Percentiles rank a stretch among this genome's conserved stretches.
phyloP scores from a whole-genome alignment of 176 grass and related monocot species.

The Pharus latifolius region DNA sequence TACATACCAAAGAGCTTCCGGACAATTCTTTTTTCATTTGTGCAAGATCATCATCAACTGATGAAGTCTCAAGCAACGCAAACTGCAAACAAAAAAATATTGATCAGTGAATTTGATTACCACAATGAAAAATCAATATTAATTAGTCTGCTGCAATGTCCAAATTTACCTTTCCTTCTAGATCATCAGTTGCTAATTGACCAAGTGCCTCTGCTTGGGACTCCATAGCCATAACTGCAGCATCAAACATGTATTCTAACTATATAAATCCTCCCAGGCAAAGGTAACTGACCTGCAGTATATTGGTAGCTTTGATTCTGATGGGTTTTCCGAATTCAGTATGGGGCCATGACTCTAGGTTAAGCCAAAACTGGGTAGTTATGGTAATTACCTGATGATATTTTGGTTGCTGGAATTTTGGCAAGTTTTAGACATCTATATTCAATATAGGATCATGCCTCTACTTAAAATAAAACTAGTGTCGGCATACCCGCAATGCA shows the following conservation, averaged over 20 bases:
- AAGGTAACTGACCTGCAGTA: not conserved
- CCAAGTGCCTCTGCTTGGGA: constrained; percentile 93
- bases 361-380: not conserved
- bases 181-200: constrained; percentile 81
- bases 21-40: constrained; percentile 69
- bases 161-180: constrained; percentile 88
- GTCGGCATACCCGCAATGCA: not conserved
- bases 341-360: too few relatives aligned
- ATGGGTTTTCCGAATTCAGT: too few relatives aligned
- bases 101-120: not conserved
- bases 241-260: not conserved
- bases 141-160: not conserved
- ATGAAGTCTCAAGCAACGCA: constrained; percentile 74
- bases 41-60: constrained; percentile 80
- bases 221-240: constrained; percentile 93
- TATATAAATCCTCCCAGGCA: not conserved
- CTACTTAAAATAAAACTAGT: not conserved
- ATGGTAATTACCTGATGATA: not conserved
- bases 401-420: not conserved
- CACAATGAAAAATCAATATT: not conserved
- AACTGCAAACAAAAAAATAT: constrained; percentile 42
- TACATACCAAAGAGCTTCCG: constrained; percentile 57
- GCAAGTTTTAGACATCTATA: constrained; percentile 3
- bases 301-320: not conserved
- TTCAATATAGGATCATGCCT: not conserved